These are phyloP conservation scores for Rugonectria rugulosa DNA, from an alignment of 2,329 filamentous ascomycete species.

Conservation along the genomic window DNA sequence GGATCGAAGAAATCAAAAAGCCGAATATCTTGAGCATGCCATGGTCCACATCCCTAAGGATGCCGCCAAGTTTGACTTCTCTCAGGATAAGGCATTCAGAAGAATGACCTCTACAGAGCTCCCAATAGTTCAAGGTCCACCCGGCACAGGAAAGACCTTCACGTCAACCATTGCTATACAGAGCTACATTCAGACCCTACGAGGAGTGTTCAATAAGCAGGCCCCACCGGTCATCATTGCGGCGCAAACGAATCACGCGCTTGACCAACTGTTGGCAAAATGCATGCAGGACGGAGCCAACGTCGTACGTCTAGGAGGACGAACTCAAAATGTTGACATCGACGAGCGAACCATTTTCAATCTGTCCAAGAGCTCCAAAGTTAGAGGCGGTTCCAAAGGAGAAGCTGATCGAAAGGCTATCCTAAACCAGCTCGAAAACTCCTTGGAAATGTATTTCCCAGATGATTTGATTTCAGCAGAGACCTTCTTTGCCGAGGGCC, in stretches of 20 bases:
- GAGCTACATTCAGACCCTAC: conserved; percentile 58
- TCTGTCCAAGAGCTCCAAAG: conserved; percentile 51
- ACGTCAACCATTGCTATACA: conserved; percentile 76
- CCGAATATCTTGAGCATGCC: conserved; percentile 40
- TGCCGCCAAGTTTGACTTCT: conserved; percentile 65
- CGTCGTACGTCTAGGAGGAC: conserved; percentile 69
- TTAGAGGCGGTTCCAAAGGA: conserved; percentile 8
- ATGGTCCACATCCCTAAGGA: conserved; percentile 4
- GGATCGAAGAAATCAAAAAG: conserved; percentile 36
- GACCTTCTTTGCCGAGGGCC: conserved; percentile 58
- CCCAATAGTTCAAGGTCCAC: conserved; percentile 84
- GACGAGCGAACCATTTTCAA: conserved; percentile 72
- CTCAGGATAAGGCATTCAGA: conserved; percentile 73
- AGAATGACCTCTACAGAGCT: conserved; percentile 76
- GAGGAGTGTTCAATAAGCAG: conserved; percentile 48
- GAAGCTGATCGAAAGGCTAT: conserved; percentile 21
- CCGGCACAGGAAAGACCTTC: conserved; percentile 78
- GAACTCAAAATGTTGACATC: conserved; percentile 72
- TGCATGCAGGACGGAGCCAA: conserved; percentile 61
- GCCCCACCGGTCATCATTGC: conserved; percentile 73
- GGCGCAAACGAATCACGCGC: conserved; percentile 89
- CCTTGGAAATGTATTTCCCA: conserved; percentile 41
- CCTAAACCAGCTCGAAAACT: conserved; percentile 15
- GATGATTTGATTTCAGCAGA: conserved; percentile 59
- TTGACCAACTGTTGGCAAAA: conserved; percentile 80